These are phyloP conservation scores for Hagleromyces aurorensis DNA, from an alignment of 805 yeast species.

Conservation along the genomic window DNA sequence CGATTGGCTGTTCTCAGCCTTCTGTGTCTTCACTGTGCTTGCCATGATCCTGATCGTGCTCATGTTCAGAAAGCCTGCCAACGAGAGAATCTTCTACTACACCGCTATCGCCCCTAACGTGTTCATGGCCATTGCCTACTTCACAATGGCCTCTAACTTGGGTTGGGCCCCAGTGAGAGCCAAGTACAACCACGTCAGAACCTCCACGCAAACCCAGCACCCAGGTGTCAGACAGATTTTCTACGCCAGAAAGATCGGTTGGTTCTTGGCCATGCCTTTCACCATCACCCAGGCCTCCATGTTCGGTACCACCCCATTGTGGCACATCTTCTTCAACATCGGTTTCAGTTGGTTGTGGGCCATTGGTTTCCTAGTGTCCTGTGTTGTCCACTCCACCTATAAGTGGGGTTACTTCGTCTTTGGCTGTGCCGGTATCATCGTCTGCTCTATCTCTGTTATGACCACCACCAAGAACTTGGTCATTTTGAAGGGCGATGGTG, in stretches of 20 bases:
- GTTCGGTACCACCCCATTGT: constrained; percentile 21
- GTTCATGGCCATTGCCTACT: constrained; percentile 42
- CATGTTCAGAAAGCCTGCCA: constrained; percentile 25
- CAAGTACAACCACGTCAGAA: constrained; percentile 43
- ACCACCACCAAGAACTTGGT: constrained; percentile 23
- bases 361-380: constrained; percentile 39
- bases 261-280: constrained; percentile 45
- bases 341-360: constrained; percentile 36
- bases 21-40: constrained; percentile 37
- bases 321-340: constrained; percentile 25
- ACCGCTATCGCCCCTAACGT: constrained; percentile 39
- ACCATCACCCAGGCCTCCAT: constrained; percentile 34
- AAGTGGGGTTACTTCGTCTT: constrained; percentile 47
- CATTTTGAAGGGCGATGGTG: constrained; percentile 15
- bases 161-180: constrained; percentile 45
- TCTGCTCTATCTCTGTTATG: constrained; percentile 17
- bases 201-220: constrained; percentile 19
- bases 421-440: constrained; percentile 24
- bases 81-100: constrained; percentile 31
- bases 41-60: constrained; percentile 25
- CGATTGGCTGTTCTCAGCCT: constrained; percentile 63
- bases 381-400: constrained; percentile 38
- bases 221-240: constrained; percentile 46
- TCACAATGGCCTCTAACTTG: constrained; percentile 51
- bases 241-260: constrained; percentile 49